Conservation (phyloP, 345 rosid species). For the Populus deltoides region DNA sequence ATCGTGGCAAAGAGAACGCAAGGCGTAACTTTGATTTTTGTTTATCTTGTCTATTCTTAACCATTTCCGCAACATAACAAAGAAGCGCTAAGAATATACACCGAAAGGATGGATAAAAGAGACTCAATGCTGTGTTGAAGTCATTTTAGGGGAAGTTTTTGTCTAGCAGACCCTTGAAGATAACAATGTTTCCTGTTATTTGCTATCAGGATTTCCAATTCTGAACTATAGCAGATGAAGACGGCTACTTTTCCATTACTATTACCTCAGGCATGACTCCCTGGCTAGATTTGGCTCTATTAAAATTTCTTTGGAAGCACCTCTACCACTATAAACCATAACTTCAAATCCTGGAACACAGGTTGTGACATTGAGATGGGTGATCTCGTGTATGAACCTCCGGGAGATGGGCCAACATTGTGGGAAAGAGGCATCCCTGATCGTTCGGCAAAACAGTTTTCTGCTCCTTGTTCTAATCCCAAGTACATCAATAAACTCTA, state of each 20-base stretch:
- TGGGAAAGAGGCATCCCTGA: conserved; percentile 36
- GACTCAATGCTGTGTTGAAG: not conserved
- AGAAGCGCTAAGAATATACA: not conserved
- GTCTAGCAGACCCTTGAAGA: not conserved
- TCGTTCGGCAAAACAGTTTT: conserved; percentile 16
- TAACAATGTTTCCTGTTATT: not conserved
- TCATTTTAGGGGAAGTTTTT: not conserved
- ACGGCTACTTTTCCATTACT: conserved; percentile 17
- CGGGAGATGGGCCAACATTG: conserved; percentile 29
- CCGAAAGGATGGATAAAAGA: not conserved
- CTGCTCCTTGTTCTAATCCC: no score
- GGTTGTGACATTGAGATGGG: conserved; percentile 19
- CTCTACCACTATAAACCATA: not conserved
- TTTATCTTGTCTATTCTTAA: no score
- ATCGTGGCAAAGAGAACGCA: conserved; percentile 33
- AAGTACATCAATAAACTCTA: no score
- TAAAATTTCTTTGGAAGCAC: not conserved
- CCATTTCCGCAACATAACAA: no score
- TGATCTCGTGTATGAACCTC: conserved; percentile 26
- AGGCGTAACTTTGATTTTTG: conserved; percentile 6
- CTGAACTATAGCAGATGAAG: conserved; percentile 21
- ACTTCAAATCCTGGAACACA: not conserved
- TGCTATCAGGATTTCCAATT: conserved; percentile 19
- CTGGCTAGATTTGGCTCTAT: not conserved
- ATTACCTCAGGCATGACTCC: conserved; percentile 12